phyloP scores from a whole-genome alignment of 352 stramenopile species.

The Phytophthora sp. region DNA sequence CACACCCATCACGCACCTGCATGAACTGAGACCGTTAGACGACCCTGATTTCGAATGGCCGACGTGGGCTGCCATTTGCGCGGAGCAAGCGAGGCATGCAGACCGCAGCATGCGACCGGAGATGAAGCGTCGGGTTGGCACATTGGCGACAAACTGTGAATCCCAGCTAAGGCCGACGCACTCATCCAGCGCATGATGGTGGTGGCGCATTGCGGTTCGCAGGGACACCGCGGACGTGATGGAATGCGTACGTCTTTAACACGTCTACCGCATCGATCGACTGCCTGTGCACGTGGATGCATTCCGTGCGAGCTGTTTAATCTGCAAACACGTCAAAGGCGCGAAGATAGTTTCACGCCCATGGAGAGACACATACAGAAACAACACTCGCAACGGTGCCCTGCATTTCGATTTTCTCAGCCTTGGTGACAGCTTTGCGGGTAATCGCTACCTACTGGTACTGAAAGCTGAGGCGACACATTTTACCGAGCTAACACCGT shows the following conservation, averaged over 20 bases:
- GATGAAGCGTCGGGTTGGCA: neutral
- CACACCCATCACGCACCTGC: neutral
- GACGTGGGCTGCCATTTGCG: neutral
- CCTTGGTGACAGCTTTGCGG: conserved; percentile 5
- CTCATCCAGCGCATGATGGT: neutral
- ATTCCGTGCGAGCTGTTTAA: too few relatives aligned
- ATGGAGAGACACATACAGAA: too few relatives aligned
- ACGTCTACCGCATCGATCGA: too few relatives aligned
- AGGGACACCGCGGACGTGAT: neutral
- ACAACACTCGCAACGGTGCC: too few relatives aligned
- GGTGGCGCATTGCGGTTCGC: neutral
- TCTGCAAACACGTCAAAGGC: too few relatives aligned
- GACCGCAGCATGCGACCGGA: too few relatives aligned
- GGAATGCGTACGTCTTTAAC: too few relatives aligned
- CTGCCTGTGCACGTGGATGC: too few relatives aligned
- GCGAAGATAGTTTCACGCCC: too few relatives aligned
- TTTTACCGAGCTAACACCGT: neutral
- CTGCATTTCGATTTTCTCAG: conserved; percentile 11
- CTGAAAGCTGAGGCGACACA: neutral
- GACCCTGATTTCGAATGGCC: neutral
- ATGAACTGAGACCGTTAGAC: neutral
- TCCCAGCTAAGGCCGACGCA: neutral
- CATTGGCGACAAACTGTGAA: neutral
- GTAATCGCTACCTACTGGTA: neutral
- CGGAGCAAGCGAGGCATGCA: neutral